A percentile compares a stretch with the other conserved stretches of the same genome.
Conservation (phyloP, 1,284 basidiomycete genomes). For the Trametes sp. region DNA sequence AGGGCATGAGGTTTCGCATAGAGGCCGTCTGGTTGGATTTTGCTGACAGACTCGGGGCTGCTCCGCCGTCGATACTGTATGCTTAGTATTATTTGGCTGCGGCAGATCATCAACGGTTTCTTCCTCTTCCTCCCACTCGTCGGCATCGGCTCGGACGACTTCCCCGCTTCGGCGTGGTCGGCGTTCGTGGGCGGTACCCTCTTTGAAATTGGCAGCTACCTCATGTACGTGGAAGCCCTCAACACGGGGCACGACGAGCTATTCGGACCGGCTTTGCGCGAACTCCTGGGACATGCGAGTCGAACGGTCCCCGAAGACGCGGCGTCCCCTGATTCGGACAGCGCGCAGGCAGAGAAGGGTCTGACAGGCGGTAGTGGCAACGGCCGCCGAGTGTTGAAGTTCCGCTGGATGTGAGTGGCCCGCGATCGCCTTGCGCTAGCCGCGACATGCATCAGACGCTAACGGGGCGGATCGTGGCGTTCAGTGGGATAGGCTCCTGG, state of each 20-base stretch:
- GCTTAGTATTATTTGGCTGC: no score
- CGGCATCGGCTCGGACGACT: conserved; percentile 42
- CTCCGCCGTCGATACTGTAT: no score
- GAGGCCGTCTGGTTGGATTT: no score
- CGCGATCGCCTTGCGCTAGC: neutral
- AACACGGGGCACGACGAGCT: conserved; percentile 41
- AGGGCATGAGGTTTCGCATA: no score
- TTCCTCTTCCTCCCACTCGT: conserved; percentile 58
- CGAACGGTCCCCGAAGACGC: conserved; percentile 4
- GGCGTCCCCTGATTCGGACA: conserved; percentile 12
- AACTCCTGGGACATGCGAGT: conserved; percentile 21
- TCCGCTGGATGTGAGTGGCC: conserved; percentile 37
- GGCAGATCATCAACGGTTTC: conserved; percentile 63
- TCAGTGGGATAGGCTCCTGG: conserved; percentile 46
- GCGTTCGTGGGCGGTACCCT: conserved; percentile 61
- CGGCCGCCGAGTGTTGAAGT: conserved; percentile 15
- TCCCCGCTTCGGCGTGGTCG: conserved; percentile 50
- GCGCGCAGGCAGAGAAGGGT: conserved; percentile 14
- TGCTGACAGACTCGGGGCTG: no score
- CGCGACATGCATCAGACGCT: neutral
- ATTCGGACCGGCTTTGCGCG: conserved; percentile 35
- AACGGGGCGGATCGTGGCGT: conserved; percentile 2
- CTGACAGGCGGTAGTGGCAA: conserved; percentile 6
- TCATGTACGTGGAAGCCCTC: conserved; percentile 40
- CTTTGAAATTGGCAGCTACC: conserved; percentile 50